Base-by-base conservation (phyloP, 2,329 filamentous ascomycete genomes). In the Verticillium dahliae region DNA sequence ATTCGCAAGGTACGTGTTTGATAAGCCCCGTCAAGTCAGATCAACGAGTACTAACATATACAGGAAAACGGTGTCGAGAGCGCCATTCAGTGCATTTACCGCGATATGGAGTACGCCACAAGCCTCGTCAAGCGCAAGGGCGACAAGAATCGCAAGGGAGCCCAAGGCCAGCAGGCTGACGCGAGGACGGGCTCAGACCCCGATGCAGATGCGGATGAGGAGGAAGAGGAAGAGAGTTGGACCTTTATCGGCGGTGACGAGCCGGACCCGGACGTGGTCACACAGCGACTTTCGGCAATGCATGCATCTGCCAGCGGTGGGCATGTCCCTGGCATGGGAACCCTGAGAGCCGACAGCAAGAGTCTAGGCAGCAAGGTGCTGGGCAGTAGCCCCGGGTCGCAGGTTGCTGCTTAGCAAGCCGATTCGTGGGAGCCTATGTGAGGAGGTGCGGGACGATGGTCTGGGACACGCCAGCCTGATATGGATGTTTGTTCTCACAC, bases 21-120 rank as follows among this genome's bases (percentile, higher is more conserved):
- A 58, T 62, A 10, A 14, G 14, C 14, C 1, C 1, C 31, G 27
- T 18, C 11, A 61, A 57, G 61, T 45, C 5, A 9, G 34, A 34
- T 37, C 27, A 31, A 31, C 27, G 14, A 10, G 14, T 6, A 2
- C 34, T 50, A n/a, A 61, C 58, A 34, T 35, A 34, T 62, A 62
- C 65, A 96, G 90, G 94, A 99, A 74, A 87, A 92, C 66, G 95
- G 95, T 39, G 92, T 97, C n/a, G 87, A 89, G 57, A 90, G 83
- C 5, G 95, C 94, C 6, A 95, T 98, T 65, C 91, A 97, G 74
- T 90, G 87, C 63, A 91, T 99, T 61, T 99, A 98, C 72, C 90
- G 95, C 52, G 94, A 98, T 72, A 83, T 98, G 61, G 95, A 98
- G 72, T 97, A 97, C 69, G 93, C 95, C 41, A 90, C 86, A 74